Percentiles rank a stretch among this genome's conserved stretches.
Evolutionary conservation across 2,329 filamentous ascomycete species (phyloP).

Genomic region (Calonectria montana): DNA sequence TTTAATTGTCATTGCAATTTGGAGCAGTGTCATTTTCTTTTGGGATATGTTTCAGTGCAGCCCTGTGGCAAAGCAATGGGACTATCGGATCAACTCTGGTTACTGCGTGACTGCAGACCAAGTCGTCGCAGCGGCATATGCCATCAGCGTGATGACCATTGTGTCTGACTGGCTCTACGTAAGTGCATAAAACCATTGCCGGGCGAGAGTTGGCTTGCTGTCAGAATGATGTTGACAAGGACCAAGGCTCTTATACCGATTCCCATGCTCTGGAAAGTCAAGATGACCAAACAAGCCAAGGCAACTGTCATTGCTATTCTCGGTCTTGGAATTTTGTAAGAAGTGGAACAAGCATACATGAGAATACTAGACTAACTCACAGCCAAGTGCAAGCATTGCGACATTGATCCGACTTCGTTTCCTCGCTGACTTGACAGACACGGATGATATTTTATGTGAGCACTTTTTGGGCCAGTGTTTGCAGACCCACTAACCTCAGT

Average conservation of each 20-base stretch:
- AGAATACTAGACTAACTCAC: slow-evolving; percentile 24
- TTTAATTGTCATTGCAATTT: slow-evolving; percentile 58
- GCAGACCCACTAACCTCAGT: slow-evolving; percentile 25
- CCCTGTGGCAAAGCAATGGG: slow-evolving; percentile 64
- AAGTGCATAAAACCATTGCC: slow-evolving; percentile 28
- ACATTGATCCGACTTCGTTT: slow-evolving; percentile 64
- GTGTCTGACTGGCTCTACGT: slow-evolving; percentile 66
- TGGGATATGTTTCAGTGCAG: slow-evolving; percentile 65
- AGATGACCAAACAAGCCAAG: slow-evolving; percentile 65
- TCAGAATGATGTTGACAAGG: slow-evolving; percentile 17
- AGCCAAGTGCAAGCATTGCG: slow-evolving; percentile 61
- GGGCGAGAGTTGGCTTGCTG: not conserved
- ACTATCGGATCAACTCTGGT: slow-evolving; percentile 57
- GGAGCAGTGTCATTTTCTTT: slow-evolving; percentile 61
- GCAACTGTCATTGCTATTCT: slow-evolving; percentile 62
- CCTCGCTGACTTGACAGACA: slow-evolving; percentile 56
- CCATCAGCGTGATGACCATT: slow-evolving; percentile 64
- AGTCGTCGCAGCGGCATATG: slow-evolving; percentile 61
- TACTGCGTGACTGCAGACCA: slow-evolving; percentile 57
- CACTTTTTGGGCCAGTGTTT: not conserved
- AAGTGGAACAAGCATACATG: not conserved
- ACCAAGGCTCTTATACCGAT: slow-evolving; percentile 61
- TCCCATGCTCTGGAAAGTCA: slow-evolving; percentile 65
- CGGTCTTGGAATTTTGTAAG: slow-evolving; percentile 62
- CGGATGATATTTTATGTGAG: slow-evolving; percentile 61